Percentiles rank a stretch among this genome's conserved stretches.
Evolutionary conservation across 1,284 basidiomycete genomes (phyloP).

Genomic region (Cutaneotrichosporon cavernicola): DNA sequence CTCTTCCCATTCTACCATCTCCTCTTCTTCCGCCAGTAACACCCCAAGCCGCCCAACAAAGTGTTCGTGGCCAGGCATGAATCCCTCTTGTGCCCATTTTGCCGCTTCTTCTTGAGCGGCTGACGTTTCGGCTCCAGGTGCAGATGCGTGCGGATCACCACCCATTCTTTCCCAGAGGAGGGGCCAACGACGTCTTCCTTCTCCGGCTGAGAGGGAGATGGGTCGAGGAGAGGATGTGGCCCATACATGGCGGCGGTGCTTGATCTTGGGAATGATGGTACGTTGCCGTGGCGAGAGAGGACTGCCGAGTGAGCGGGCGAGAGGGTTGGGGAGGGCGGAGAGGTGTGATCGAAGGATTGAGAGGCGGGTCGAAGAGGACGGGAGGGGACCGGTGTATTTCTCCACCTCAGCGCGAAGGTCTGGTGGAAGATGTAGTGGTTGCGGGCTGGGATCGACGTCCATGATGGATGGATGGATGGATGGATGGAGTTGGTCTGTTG

Average conservation of each 20-base stretch:
- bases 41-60: conserved; percentile 49
- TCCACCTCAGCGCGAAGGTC: conserved; percentile 8
- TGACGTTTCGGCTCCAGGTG: conserved; percentile 14
- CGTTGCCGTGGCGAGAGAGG: conserved; percentile 32
- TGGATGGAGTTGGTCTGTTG: neutral
- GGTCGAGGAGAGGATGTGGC: conserved; percentile 26
- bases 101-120: conserved; percentile 35
- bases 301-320: neutral
- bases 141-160: conserved; percentile 28
- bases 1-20: conserved; percentile 45
- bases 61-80: conserved; percentile 33
- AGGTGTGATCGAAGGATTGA: conserved; percentile 1
- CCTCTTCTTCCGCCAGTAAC: conserved; percentile 46
- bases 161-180: conserved; percentile 50
- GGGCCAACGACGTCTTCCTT: conserved; percentile 46
- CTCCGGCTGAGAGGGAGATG: conserved; percentile 25
- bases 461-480: neutral
- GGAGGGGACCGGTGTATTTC: neutral
- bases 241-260: conserved; percentile 40
- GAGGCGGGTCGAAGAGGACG: neutral
- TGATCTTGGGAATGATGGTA: conserved; percentile 37
- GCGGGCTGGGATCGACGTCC: neutral
- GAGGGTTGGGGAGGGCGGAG: neutral
- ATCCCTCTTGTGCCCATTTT: conserved; percentile 35
- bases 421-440: neutral